Evolutionary conservation across 2,329 filamentous ascomycete genomes (phyloP), one percentile per base, ranked within the genome.

Genomic region (Colletotrichum spaethianum): DNA sequence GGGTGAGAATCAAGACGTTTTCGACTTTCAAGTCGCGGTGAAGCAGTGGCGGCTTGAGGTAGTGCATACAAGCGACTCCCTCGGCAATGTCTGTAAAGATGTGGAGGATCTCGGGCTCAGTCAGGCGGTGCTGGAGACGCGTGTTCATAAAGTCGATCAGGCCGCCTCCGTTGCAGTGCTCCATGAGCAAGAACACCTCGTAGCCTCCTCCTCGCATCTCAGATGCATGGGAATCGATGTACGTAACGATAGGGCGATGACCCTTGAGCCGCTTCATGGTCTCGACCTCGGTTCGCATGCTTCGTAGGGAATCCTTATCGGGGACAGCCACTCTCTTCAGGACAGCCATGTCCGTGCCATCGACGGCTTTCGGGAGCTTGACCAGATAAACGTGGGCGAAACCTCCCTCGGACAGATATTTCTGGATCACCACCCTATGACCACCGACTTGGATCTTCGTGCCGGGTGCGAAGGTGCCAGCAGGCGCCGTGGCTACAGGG

Each of bases 71-170:
- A 38, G 96, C 96, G 55, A 99, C 95, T 46, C 96, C 96, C 84
- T 98, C 96, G 59, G 95, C 93, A 67, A 98, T 94, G 81, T 99
- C 96, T 63, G 93, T 93, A 84, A 99, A 98, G 83, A 99, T 98
- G 85, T 95, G 93, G 77, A 99, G 86, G 77, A 99, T 98, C 86
- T 99, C 96, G 61, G 96, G 96, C 85, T 99, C 96, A 44, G 96
- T 99, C 82, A 99, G 87, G 62, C 96, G 93, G 82, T 99, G 95
- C 84, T 99, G 96, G 78, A 99, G 86, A 64, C 96, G 91, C 44
- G 96, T 99, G 84, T 99, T 99, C 96, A 99, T 99, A 82, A 98
- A 99, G 84, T 99, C 96, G 81, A 99, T 99, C 80, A 99, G 85
- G 44, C 96, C 96, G 75, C 96, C 96, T 62, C 96, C 96, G 78